Evolutionary conservation across 2,329 filamentous ascomycete genomes (phyloP).

Genomic region (Dactylellina parvicollis): DNA sequence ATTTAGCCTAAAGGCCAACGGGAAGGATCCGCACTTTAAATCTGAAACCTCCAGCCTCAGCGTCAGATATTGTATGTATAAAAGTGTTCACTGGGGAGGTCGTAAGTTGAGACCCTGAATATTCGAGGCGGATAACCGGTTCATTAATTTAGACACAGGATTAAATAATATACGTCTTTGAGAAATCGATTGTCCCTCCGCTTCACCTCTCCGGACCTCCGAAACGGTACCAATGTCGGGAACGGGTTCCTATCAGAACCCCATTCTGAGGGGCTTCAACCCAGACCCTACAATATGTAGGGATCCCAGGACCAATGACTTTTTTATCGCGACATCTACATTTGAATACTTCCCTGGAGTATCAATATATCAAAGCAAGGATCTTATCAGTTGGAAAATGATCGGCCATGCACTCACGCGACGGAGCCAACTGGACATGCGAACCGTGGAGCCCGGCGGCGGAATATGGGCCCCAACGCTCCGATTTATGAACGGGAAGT

Average conservation of each 20-base stretch:
- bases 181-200: slow-evolving; percentile 1
- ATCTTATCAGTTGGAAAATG: slow-evolving; percentile 66
- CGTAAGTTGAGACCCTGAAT: neutral
- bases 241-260: slow-evolving; percentile 61
- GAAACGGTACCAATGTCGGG: slow-evolving; percentile 29
- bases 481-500: slow-evolving; percentile 58
- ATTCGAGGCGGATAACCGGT: too few relatives aligned
- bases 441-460: slow-evolving; percentile 68
- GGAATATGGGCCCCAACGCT: slow-evolving; percentile 74
- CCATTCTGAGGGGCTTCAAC: slow-evolving; percentile 71
- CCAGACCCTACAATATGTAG: slow-evolving; percentile 68
- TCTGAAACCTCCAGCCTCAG: slow-evolving; percentile 11
- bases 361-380: slow-evolving; percentile 70
- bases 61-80: slow-evolving; percentile 10
- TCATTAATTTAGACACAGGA: neutral
- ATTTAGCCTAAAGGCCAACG: slow-evolving; percentile 37
- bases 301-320: slow-evolving; percentile 65
- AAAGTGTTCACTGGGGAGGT: slow-evolving; percentile 13
- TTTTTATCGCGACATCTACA: slow-evolving; percentile 71
- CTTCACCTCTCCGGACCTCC: slow-evolving; percentile 33
- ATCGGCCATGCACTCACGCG: slow-evolving; percentile 67
- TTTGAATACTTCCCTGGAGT: slow-evolving; percentile 72
- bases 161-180: neutral
- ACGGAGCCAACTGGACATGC: slow-evolving; percentile 66
- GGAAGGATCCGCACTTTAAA: slow-evolving; percentile 14